Evolutionary conservation across 2,329 filamentous ascomycete species (phyloP).

Genomic region (Diaporthe vaccinii): DNA sequence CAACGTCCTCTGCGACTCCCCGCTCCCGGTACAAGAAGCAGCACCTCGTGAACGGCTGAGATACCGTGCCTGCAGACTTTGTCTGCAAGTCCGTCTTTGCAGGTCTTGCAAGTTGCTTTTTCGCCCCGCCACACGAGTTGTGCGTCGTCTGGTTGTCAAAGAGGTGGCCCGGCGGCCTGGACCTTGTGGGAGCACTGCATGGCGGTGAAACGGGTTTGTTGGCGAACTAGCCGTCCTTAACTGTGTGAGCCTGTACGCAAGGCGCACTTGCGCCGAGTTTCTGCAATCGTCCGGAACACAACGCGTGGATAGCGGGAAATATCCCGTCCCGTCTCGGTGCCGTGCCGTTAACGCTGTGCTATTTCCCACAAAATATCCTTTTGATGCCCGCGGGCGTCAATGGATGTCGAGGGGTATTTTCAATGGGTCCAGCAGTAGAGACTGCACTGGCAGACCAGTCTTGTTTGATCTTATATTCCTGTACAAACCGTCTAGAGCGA

Average conservation of each 20-base stretch:
- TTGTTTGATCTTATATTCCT: not conserved
- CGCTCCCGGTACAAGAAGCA: not conserved
- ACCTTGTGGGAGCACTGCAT: not conserved
- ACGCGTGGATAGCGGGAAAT: not conserved
- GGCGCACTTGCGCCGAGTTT: not conserved
- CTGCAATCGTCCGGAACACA: not conserved
- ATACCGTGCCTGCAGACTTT: not conserved
- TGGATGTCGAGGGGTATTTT: not conserved
- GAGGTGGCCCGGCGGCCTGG: not conserved
- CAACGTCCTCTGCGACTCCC: not conserved
- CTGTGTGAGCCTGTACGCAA: not conserved
- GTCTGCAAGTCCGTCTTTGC: not conserved
- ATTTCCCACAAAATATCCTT: not conserved
- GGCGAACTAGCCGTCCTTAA: not conserved
- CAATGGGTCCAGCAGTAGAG: not conserved
- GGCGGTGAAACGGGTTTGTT: not conserved
- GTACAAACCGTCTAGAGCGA: not conserved
- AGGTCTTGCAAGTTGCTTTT: not conserved
- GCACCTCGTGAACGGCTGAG: not conserved
- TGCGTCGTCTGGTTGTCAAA: not conserved
- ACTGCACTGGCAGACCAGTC: not conserved
- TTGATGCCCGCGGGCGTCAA: not conserved
- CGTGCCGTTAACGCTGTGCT: not conserved
- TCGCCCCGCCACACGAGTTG: not conserved
- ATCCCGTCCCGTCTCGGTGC: not conserved